Evolutionary conservation across 2,329 filamentous ascomycete genomes (phyloP), one percentile per base, ranked within the genome.

Genomic region (Davidsoniella australis): DNA sequence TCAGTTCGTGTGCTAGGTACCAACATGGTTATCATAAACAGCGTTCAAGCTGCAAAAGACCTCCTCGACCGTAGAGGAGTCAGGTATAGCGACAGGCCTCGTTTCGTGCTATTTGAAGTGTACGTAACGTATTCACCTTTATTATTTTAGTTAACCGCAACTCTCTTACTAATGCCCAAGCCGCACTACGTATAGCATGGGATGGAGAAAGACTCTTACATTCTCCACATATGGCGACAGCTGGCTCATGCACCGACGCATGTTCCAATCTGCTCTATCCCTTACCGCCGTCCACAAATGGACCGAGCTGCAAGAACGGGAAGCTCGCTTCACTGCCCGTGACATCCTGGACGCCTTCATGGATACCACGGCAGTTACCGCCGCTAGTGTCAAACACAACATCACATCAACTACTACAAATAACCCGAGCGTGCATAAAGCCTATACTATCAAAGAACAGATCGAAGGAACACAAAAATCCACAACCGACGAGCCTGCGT

Each of bases 171-270:
- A 20, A 20, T 20, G 4, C 20, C 20, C 2, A 3, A 20, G 20
- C 20, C 4, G 20, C 20, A 40, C 17, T 40, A 17, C 10, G 10
- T 20, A 24, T 18, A 61, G 59, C 10, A 67, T 68, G 64, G 67
- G 67, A 10, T 71, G 68, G 68, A 61, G 64, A 16, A 63, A 62
- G 47, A 70, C 68, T 5, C 55, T 70, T 52, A 69, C 68, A 9
- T 70, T 69, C 53, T 60, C 69, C 3, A 63, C 61, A 38, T 68
- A 63, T 58, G 65, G 65, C 2, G 57, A 61, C 26, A 58, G 57
- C 45, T 70, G 68, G 59, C 61, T 62, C 41, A 57, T 66, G 52
- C 68, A 70, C 53, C 62, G 68, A 36, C 65, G 61, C 47, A 47
- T 68, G 16, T 59, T 70, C 6, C 68, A 71, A 56, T 61, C 61